Evolutionary conservation across 331 rosid species (phyloP), one percentile per base, ranked within the genome.

Genomic region (Quercus lobata): DNA sequence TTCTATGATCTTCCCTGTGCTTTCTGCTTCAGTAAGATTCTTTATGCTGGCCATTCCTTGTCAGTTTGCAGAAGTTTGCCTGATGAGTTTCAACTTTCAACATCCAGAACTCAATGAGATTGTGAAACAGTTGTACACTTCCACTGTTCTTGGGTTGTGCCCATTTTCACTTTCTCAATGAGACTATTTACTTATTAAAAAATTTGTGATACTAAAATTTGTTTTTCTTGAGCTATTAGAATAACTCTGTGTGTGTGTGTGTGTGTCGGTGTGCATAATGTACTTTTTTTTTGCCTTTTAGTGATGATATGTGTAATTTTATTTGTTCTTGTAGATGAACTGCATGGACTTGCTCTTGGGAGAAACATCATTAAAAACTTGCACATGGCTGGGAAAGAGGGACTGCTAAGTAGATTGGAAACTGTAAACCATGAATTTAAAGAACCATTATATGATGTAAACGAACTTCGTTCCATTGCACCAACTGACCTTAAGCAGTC

Each of bases 381-480:
- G 76, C 97, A 95, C 91, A 88, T 85, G 94, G 97, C 97, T 88
- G 99, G 94, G 83, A 89, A 88, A 72, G 89, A 86, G 72, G 76
- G 79, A 69, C 63, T 78, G 62, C 72, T 72, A 69, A 82, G 78
- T 76, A 89, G 84, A 80, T 73, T 58, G 79, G 91, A 83, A 76
- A 89, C 32, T 77, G 57, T 61, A 73, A 79, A 65, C 35, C 70
- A 56, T 78, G 90, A 86, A 71, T 89, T 81, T 78, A 73, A 78
- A 63, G 97, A 92, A 82, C 98, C 97, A 32, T 75, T 92, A 44
- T 89, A 84, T 75, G 96, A 95, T 78, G 84, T 74, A 66, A 86
- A 78, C 56, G 97, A 95, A 74, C 99, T 95, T 85, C 89, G 93
- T 17, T 90, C 96, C 79, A 95, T 95, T 75, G 99, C 96, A 37